These are phyloP conservation scores for Rhodosporidiobolus sp. DNA, from an alignment of 768 basidiomycete species.

Conservation along the genomic window DNA sequence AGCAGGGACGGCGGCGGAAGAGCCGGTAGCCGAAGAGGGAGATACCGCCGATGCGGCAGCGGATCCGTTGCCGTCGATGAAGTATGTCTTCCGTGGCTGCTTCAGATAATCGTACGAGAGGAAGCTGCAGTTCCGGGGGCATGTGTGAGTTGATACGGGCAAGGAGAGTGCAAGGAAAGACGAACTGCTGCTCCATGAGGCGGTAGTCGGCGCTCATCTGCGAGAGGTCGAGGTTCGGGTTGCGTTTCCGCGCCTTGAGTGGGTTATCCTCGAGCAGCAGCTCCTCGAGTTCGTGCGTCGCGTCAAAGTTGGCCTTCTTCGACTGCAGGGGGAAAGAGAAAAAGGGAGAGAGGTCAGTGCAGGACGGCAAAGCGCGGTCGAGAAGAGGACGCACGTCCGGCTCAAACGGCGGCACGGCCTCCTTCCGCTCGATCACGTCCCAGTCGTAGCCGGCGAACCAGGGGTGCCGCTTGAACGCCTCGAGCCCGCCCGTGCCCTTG, in stretches of 20 bases:
- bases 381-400: slow-evolving; percentile 70
- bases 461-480: slow-evolving; percentile 71
- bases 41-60: neutral
- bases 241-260: slow-evolving; percentile 87
- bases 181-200: slow-evolving; percentile 95
- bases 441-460: slow-evolving; percentile 85
- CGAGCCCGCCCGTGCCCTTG: slow-evolving; percentile 67
- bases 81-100: slow-evolving; percentile 30
- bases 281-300: slow-evolving; percentile 96
- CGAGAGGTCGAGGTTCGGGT: slow-evolving; percentile 81
- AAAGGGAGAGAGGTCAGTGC: neutral
- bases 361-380: neutral
- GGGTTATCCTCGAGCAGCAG: slow-evolving; percentile 94
- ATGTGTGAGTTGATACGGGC: neutral
- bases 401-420: slow-evolving; percentile 71
- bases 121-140: slow-evolving; percentile 19
- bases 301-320: slow-evolving; percentile 99
- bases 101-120: slow-evolving; percentile 33
- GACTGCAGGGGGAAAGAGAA: slow-evolving; percentile 57
- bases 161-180: neutral
- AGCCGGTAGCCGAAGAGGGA: neutral
- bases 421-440: slow-evolving; percentile 66
- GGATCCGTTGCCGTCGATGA: slow-evolving; percentile 17
- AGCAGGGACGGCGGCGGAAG: neutral
- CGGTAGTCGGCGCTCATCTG: slow-evolving; percentile 85